These are phyloP conservation scores for Naegleria fowleri DNA, from an alignment of 208 protist genomes.

Conservation along the genomic window DNA sequence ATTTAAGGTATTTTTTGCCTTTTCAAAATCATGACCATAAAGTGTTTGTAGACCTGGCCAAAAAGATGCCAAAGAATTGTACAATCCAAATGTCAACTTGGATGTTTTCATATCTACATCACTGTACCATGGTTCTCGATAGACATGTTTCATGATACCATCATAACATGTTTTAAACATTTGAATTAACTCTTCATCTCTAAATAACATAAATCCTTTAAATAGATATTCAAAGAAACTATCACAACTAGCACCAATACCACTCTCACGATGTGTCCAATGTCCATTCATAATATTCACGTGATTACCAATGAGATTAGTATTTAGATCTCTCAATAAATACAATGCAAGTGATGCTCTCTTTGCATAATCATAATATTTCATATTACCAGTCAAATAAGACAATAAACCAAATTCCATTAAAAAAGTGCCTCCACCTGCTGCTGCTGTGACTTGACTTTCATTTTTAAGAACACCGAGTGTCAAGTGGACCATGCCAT, in stretches of 20 bases:
- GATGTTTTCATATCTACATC: conserved; percentile 53
- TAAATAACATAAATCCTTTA: conserved; percentile 62
- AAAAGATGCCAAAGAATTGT: conserved; percentile 66
- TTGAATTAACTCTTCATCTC: conserved; percentile 44
- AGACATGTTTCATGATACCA: conserved; percentile 18
- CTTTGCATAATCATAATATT: conserved; percentile 46
- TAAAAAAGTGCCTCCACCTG: conserved; percentile 49
- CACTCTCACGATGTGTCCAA: conserved; percentile 38
- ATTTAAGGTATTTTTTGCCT: conserved; percentile 49
- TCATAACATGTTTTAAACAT: conserved; percentile 31
- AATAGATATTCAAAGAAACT: conserved; percentile 76
- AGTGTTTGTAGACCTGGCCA: conserved; percentile 70
- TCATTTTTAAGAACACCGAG: conserved; percentile 57
- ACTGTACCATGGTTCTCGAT: conserved; percentile 48
- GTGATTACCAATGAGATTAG: conserved; percentile 51
- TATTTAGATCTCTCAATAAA: conserved; percentile 33
- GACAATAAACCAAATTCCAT: conserved; percentile 57
- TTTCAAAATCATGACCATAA: conserved; percentile 55
- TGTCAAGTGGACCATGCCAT: conserved; percentile 66
- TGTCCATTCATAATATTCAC: conserved; percentile 44
- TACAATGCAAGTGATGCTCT: conserved; percentile 44
- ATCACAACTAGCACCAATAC: conserved; percentile 65
- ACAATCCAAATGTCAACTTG: conserved; percentile 35
- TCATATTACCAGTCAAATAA: conserved; percentile 46
- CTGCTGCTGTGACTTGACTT: conserved; percentile 46